phyloP scores from a whole-genome alignment of 208 protist genomes.

The Angomonas ambiguus region DNA sequence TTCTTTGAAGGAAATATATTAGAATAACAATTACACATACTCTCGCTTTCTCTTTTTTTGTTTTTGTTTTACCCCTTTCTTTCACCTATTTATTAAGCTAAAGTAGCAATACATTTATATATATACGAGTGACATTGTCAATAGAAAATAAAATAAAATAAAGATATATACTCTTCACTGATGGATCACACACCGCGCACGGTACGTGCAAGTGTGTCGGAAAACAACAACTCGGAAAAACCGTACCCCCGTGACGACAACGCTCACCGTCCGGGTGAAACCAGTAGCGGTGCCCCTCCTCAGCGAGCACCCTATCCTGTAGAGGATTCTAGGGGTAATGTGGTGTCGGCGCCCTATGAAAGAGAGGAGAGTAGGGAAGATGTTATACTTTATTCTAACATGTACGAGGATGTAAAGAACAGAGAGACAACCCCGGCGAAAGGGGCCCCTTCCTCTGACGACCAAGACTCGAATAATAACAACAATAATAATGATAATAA shows the following conservation, averaged over 20 bases:
- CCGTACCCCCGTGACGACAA: too few relatives aligned
- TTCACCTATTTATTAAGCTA: background rate
- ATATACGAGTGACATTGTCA: too few relatives aligned
- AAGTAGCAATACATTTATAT: too few relatives aligned
- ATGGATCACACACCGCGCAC: too few relatives aligned
- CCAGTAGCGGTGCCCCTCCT: background rate
- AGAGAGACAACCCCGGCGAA: background rate
- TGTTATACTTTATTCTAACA: conserved; percentile 1
- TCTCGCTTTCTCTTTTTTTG: background rate
- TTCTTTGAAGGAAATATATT: background rate
- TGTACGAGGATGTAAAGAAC: background rate
- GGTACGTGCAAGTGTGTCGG: background rate
- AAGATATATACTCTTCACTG: too few relatives aligned
- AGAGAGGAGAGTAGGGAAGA: background rate
- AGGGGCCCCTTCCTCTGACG: background rate
- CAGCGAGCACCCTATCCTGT: background rate
- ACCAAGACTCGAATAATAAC: background rate
- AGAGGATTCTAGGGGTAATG: background rate
- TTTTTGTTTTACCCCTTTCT: too few relatives aligned
- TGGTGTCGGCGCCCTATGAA: background rate
- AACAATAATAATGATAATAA: background rate
- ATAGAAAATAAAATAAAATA: too few relatives aligned
- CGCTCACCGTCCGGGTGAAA: too few relatives aligned
- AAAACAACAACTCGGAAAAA: too few relatives aligned
- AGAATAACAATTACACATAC: background rate